Evolutionary conservation across 768 basidiomycete species (phyloP), one percentile per base, ranked within the genome.

Genomic region (Cyclocybe cylindracea): DNA sequence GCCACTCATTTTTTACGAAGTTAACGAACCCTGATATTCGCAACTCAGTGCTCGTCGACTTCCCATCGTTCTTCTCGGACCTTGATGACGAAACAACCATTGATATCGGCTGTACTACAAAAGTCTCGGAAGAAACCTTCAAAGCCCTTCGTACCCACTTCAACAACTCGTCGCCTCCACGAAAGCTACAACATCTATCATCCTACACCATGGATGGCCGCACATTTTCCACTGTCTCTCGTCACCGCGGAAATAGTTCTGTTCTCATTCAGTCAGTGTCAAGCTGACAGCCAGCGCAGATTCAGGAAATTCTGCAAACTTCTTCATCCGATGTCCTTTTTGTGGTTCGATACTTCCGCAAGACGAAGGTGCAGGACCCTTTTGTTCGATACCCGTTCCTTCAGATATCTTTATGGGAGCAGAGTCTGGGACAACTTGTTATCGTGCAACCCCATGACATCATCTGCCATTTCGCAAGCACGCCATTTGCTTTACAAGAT

Each of bases 271-370:
- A 34, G 5, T 11, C 9, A 5, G 10, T 14, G 34, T 10, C 19
- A 4, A n/a, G 29, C 29, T 14, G n/a, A 11, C 9, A 14, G 7
- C 50, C 50, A 35, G 50, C 50, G 3, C 43, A 32, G 14, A 51
- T 51, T 31, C 13, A 33, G 9, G n/a, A 45, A 33, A 51, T 48
- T 13, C n/a, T 48, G 5, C 50, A 51, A 44, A 16, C 31, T 38
- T 5, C 37, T 10, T 14, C n/a, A 1, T 10, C 6, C 2, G 36
- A 48, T 8, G 24, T 18, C n/a, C 29, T 11, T 38, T 8, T 48
- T 7, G 46, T 11, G 9, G 37, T 48, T 39, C 44, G 31, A 7
- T 13, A 31, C 10, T 13, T 18, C 14, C 44, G 44, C 16, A 29
- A 29, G 14, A n/a, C 24, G 9, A 33, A 34, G 6, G 31, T 45